Evolutionary conservation across 192 early-diverging fungal species (phyloP), one percentile per base, ranked within the genome.

Genomic region (Mortierella antarctica): DNA sequence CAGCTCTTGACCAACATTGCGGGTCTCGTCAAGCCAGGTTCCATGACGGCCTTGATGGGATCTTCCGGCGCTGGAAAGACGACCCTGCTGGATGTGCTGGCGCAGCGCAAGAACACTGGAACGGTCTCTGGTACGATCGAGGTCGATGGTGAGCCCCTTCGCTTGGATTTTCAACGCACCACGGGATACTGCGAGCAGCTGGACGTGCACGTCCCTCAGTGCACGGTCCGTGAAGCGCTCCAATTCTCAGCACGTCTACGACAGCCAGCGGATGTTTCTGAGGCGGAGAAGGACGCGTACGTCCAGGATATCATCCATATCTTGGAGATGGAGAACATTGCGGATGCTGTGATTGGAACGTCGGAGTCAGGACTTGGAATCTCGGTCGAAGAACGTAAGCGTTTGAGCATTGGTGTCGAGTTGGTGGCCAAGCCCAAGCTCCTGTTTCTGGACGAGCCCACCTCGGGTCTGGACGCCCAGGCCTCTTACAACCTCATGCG

Each of bases 401-500:
- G 95, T 48, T 85, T 97, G 39, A 93, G 92, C 10, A 95, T 98
- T 64, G 96, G 90, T 54, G 86, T 93, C 49, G 95, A 97, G 80
- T 87, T 97, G 42, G 90, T 96, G 14, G 88, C 94, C 18, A 86
- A 92, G 84, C 91, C 93, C 17, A 89, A 91, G 73, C 78, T 93
- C 49, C 88, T 98, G 44, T 94, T 98, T 85, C 86, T 96, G 65
- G 95, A 96, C 83, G 96, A 93, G 74, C 96, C 96, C 55, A 96
- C 95, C 7, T 94, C 92, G 21, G 96, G 96, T 52, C 84, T 93
- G 14, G 92, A 93, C 82, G 89, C 91, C 4, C 94, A 96, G 73
- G 85, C 92, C 18, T 91, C 93, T 0, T 91, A 90, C 77, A 91
- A 93, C 83, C 86, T 93, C 63, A 84, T 92, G 70, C 87, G 90